Evolutionary conservation across 805 yeast genomes (phyloP), one percentile per base, ranked within the genome.

Genomic region (Saturnispora bothae): DNA sequence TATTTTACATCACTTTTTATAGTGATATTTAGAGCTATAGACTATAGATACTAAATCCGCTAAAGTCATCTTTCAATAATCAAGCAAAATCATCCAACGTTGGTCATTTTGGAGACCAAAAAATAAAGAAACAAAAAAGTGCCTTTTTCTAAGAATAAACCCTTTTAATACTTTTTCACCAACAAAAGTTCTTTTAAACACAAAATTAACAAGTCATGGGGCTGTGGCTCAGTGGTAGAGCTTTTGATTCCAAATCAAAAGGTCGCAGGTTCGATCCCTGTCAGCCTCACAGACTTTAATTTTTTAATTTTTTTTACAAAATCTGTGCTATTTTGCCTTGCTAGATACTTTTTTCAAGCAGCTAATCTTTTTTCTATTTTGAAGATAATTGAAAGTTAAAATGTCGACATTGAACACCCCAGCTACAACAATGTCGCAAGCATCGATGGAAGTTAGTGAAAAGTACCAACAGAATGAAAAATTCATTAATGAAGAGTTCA

Each of bases 221-320:
- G 78, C 76, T 74, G 76, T 73, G 79, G 80, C 80, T 73, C 80
- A 73, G 74, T 73, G 80, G 80, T 73, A 73, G 80, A 73, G 80
- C 79, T 71, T 74, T 74, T 75, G 80, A 73, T 76, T 73, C 80
- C 80, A 73, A 72, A 43, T 45, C 48, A 44, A 45, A 45, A 35
- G 48, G 48, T 45, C 43, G 48, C 48, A 45, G 48, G 48, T 45
- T 45, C 48, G 48, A 45, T 45, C 43, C 48, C 48, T 45, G 48
- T 45, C 43, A 45, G 48, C 48, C 48, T 45, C 48, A 45, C 3
- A 17, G 23, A 37, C 28, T 30, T 18, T 4, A 17, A 21, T 35
- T 34, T 34, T 36, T 23, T 13, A 17, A 16, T 28, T 28, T 34
- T 31, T n/a, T n/a, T n/a, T n/a, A n/a, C n/a, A n/a, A n/a, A n/a